Evolutionary conservation across 2,329 filamentous ascomycete species (phyloP).

Genomic region (Ophiostoma himal-ulmi): DNA sequence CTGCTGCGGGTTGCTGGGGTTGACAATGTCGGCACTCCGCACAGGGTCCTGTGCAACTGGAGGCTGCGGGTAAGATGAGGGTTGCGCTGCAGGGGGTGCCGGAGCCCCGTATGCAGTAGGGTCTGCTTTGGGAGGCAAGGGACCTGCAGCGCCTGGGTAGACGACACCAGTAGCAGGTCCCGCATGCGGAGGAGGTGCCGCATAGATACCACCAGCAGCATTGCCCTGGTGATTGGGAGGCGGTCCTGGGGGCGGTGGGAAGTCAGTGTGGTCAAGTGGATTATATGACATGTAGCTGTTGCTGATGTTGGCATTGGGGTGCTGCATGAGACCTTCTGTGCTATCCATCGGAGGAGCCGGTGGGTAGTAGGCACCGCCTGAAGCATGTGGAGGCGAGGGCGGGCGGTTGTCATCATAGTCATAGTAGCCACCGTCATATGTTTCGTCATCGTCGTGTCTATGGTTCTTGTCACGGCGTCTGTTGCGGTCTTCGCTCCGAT

Average conservation of each 20-base stretch:
- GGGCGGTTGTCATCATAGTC: slow-evolving; percentile 31
- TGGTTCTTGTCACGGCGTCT: slow-evolving; percentile 25
- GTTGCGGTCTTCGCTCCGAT: slow-evolving; percentile 30
- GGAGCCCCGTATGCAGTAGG: neutral
- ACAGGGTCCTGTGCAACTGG: neutral
- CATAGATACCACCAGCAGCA: slow-evolving; percentile 14
- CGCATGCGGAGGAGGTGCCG: neutral
- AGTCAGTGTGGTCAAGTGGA: slow-evolving; percentile 40
- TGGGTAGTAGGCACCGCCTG: slow-evolving; percentile 47
- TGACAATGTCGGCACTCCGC: neutral
- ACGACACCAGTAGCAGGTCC: neutral
- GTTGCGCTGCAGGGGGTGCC: neutral
- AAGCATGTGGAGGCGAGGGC: slow-evolving; percentile 46
- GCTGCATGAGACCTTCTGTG: slow-evolving; percentile 32
- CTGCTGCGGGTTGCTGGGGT: neutral
- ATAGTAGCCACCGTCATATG: slow-evolving; percentile 31
- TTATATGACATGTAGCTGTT: slow-evolving; percentile 37
- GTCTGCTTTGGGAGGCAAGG: neutral
- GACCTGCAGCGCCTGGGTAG: neutral
- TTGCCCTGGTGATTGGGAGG: slow-evolving; percentile 28
- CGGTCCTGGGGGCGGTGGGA: slow-evolving; percentile 36
- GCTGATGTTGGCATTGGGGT: slow-evolving; percentile 34
- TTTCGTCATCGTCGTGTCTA: slow-evolving; percentile 27
- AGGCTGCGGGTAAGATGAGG: neutral
- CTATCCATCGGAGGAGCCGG: slow-evolving; percentile 28